These are phyloP conservation scores for Hirsutella rhossiliensis DNA, from an alignment of 2,329 filamentous ascomycete species.

Conservation along the genomic window DNA sequence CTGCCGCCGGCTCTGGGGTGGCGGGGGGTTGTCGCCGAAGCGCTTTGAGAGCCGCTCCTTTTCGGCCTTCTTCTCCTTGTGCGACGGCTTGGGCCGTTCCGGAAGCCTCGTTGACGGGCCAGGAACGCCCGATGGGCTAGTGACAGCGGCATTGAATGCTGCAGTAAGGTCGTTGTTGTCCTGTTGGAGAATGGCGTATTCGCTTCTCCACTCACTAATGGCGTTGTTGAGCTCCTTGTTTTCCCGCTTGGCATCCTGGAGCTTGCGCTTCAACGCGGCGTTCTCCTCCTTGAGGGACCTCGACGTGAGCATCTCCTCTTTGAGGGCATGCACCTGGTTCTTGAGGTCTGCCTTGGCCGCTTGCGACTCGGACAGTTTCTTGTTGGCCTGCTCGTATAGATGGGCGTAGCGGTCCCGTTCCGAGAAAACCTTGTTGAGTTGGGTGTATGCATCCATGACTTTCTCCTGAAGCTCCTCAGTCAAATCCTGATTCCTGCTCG, in stretches of 20 bases:
- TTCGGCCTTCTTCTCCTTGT: slow-evolving; percentile 13
- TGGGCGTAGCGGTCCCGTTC: slow-evolving; percentile 13
- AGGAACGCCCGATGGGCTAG: slow-evolving; percentile 3
- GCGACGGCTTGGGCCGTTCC: slow-evolving; percentile 14
- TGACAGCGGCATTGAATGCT: slow-evolving; percentile 11
- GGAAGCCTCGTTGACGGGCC: slow-evolving; percentile 6
- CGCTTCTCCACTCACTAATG: slow-evolving; percentile 4
- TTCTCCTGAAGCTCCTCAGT: slow-evolving; percentile 9
- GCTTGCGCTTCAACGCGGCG: slow-evolving; percentile 7
- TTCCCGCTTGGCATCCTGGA: slow-evolving; percentile 13
- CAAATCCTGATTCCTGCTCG: slow-evolving; percentile 1
- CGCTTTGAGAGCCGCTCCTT: slow-evolving; percentile 24
- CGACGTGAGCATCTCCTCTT: too few species aligned
- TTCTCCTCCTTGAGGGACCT: slow-evolving; percentile 8
- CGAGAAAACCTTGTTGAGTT: slow-evolving; percentile 11
- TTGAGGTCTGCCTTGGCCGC: slow-evolving; percentile 8
- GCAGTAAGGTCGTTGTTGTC: slow-evolving; percentile 16
- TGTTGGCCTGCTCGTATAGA: slow-evolving; percentile 14
- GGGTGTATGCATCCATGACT: slow-evolving; percentile 10
- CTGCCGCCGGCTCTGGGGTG: slow-evolving; percentile 12
- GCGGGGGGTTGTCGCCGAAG: slow-evolving; percentile 21
- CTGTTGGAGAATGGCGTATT: slow-evolving; percentile 14
- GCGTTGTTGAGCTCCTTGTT: slow-evolving; percentile 12
- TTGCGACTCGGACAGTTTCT: slow-evolving; percentile 16
- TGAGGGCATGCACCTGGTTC: slow-evolving; percentile 5